These are phyloP conservation scores for Globisporangium cylindrosporum DNA, from an alignment of 352 stramenopile genomes.

Conservation along the genomic window DNA sequence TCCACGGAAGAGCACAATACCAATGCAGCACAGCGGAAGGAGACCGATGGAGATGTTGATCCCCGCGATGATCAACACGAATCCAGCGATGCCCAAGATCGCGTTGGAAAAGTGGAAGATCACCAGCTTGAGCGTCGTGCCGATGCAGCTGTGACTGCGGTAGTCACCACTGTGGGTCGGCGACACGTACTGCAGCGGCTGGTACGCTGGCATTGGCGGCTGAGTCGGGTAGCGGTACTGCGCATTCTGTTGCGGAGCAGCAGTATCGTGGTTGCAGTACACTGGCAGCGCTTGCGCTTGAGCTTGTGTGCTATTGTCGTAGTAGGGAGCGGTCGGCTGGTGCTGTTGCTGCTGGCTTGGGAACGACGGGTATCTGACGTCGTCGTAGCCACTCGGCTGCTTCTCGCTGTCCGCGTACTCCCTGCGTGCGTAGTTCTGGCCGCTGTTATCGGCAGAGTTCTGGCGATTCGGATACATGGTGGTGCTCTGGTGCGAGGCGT, in stretches of 20 bases:
- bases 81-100: slow-evolving; percentile 48
- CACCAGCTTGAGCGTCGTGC: slow-evolving; percentile 45
- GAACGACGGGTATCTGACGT: slow-evolving; percentile 14
- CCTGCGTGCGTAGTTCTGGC: neutral
- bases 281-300: neutral
- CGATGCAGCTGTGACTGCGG: slow-evolving; percentile 27
- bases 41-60: slow-evolving; percentile 36
- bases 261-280: slow-evolving; percentile 9
- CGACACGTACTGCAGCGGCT: slow-evolving; percentile 20
- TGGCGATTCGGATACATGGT: neutral
- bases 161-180: slow-evolving; percentile 22
- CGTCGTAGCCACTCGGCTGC: slow-evolving; percentile 10
- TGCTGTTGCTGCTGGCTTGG: slow-evolving; percentile 2
- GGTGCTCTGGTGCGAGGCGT: neutral
- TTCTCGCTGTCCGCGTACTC: slow-evolving; percentile 8
- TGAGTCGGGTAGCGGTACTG: slow-evolving; percentile 21
- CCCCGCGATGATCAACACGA: slow-evolving; percentile 43
- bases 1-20: slow-evolving; percentile 53
- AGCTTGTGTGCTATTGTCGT: neutral
- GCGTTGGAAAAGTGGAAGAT: slow-evolving; percentile 64
- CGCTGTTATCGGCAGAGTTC: neutral
- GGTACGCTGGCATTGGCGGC: slow-evolving; percentile 12
- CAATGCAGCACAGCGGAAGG: slow-evolving; percentile 63
- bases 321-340: neutral
- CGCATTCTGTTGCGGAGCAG: neutral